Percentiles rank a stretch among this genome's conserved stretches.
phyloP scores from a whole-genome alignment of 805 yeast species.

The Blastobotrys terrestris region DNA sequence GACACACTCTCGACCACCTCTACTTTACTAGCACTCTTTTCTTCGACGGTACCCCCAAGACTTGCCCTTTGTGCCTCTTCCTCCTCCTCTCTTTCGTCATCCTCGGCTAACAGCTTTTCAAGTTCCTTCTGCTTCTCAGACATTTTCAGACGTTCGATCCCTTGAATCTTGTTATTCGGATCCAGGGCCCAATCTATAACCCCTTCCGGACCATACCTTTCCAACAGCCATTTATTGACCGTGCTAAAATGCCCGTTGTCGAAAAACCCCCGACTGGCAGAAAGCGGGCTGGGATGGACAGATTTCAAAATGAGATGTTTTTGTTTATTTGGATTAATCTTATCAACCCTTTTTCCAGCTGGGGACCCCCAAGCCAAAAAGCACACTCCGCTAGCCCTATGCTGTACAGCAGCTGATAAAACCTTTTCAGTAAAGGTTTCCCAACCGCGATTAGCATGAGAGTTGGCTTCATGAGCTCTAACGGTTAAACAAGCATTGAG shows the following conservation, averaged over 20 bases:
- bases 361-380: slow-evolving; percentile 80
- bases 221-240: slow-evolving; percentile 71
- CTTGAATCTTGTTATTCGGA: slow-evolving; percentile 15
- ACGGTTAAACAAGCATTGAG: slow-evolving; percentile 88
- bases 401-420: slow-evolving; percentile 43
- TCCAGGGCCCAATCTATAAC: slow-evolving; percentile 64
- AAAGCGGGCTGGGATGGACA: slow-evolving; percentile 93
- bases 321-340: slow-evolving; percentile 26
- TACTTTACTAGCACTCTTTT: neutral
- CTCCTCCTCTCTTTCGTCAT: slow-evolving; percentile 3
- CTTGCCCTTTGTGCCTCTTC: neutral
- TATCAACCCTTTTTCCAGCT: slow-evolving; percentile 55
- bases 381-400: slow-evolving; percentile 49
- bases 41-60: neutral
- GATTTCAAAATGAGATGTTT: slow-evolving; percentile 50
- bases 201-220: slow-evolving; percentile 35
- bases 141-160: slow-evolving; percentile 10
- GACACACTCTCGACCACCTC: neutral
- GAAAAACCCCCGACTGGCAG: slow-evolving; percentile 85
- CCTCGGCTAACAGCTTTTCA: slow-evolving; percentile 3
- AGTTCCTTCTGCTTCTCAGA: slow-evolving; percentile 7
- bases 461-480: slow-evolving; percentile 86
- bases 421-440: slow-evolving; percentile 77
- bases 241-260: slow-evolving; percentile 64
- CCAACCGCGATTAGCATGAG: slow-evolving; percentile 91